Conservation (phyloP, 2,329 filamentous ascomycete genomes). For the Xylariaceae sp. region DNA sequence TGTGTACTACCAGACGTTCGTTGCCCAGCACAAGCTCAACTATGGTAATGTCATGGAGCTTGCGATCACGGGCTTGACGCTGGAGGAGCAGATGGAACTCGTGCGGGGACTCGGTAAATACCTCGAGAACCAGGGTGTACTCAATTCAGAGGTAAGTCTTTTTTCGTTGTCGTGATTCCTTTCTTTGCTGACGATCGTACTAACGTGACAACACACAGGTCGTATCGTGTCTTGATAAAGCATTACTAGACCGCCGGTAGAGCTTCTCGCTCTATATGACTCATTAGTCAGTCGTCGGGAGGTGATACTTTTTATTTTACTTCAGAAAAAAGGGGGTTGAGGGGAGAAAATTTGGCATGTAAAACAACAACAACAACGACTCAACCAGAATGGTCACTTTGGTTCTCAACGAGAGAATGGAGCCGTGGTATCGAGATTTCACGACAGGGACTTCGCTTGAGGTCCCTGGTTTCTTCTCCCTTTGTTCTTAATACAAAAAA, state of each 20-base stretch:
- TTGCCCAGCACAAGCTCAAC: conserved; percentile 78
- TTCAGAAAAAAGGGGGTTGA: too few species aligned
- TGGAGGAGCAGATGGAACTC: conserved; percentile 85
- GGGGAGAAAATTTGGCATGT: background rate
- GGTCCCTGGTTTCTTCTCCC: too few species aligned
- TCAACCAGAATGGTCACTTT: too few species aligned
- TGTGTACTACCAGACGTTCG: conserved; percentile 98
- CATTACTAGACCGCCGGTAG: conserved; percentile 28
- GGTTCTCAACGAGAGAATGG: background rate
- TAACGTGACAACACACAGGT: conserved; percentile 24
- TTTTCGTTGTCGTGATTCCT: background rate
- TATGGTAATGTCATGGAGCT: conserved; percentile 85
- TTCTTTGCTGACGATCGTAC: background rate
- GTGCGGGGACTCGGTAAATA: conserved; percentile 60
- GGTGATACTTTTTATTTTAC: background rate
- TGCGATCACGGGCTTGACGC: conserved; percentile 80
- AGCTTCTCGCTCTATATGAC: background rate
- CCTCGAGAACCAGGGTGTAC: conserved; percentile 57
- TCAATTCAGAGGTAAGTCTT: conserved; percentile 36
- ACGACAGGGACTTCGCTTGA: background rate
- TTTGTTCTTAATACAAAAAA: background rate
- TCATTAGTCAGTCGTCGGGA: conserved; percentile 5
- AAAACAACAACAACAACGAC: background rate
- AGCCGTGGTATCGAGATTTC: background rate
- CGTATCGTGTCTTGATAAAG: conserved; percentile 33